Evolutionary conservation across 2,329 filamentous ascomycete genomes (phyloP).

Genomic region (Alternaria infectoria): DNA sequence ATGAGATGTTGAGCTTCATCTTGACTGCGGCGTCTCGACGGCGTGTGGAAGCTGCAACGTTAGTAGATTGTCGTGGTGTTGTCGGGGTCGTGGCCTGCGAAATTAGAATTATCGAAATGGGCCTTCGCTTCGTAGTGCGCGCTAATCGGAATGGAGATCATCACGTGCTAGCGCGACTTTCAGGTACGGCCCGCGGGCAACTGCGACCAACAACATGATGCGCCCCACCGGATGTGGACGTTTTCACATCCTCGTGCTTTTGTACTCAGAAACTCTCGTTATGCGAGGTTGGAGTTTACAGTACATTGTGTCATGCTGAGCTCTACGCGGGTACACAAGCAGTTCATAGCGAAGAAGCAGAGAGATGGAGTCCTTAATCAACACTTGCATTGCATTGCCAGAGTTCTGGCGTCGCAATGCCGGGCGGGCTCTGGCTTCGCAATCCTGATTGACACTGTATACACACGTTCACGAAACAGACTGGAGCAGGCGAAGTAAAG

Average conservation of each 20-base stretch:
- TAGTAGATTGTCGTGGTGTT: conserved; percentile 40
- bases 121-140: conserved; percentile 14
- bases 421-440: background rate
- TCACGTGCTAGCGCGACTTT: conserved; percentile 17
- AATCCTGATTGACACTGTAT: background rate
- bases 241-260: background rate
- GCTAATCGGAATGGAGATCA: conserved; percentile 7
- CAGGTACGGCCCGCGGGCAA: background rate
- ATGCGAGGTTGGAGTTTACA: background rate
- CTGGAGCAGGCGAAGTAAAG: background rate
- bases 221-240: background rate
- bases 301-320: background rate
- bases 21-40: conserved; percentile 49
- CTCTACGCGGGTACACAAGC: background rate
- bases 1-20: conserved; percentile 82
- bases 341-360: background rate
- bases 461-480: background rate
- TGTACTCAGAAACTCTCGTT: background rate
- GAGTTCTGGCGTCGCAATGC: background rate
- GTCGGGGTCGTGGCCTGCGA: conserved; percentile 18
- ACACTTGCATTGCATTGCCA: background rate
- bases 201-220: background rate
- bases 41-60: conserved; percentile 44
- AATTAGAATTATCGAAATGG: conserved; percentile 13
- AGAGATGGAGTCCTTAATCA: background rate